Evolutionary conservation across 2,329 filamentous ascomycete species (phyloP), one percentile per base, ranked within the genome.

Genomic region (Pyricularia grisea): DNA sequence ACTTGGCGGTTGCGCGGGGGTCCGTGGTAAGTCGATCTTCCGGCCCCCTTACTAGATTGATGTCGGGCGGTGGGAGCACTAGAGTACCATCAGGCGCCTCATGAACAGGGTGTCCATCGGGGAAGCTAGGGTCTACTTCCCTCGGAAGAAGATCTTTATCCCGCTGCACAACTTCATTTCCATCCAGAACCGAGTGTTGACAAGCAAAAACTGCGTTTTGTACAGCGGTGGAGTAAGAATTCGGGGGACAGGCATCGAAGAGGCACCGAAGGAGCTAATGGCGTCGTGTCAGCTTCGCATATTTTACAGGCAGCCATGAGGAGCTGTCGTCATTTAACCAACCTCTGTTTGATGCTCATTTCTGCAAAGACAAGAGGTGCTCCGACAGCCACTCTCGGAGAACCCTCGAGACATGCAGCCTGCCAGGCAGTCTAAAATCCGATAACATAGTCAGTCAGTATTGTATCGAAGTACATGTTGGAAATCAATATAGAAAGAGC

Each of bases 251-350:
- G 61, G 27, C 65, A n/a, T 69, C 33, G 12, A 60, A 68, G 20
- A 69, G 60, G 25, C 68, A 69, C 55, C 65, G 28, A 23, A 67
- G 60, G 20, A 68, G 61, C 17, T 61, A 33, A 61, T 69, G n/a
- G n/a, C 14, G 20, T 10, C 11, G 30, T 58, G 4, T 25, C 28
- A 42, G 30, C 6, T 27, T 23, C 12, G 9, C 36, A 60, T 25
- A 55, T 12, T 17, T 42, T 9, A 6, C 23, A 23, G 6, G 12
- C 2, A 20, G 17, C 27, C 20, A 23, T 66, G 20, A 31, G 17
- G 10, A 36, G 12, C 27, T 28, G n/a, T 4, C 17, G n/a, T 4
- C 17, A 14, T 63, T 23, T 58, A 12, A 61, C 30, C 23, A 33
- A 69, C 68, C 64, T 69, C 68, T 23, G 31, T 23, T 25, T 66